Conservation (phyloP, 441 rosid genomes). For the Pelargonium citronellum region DNA sequence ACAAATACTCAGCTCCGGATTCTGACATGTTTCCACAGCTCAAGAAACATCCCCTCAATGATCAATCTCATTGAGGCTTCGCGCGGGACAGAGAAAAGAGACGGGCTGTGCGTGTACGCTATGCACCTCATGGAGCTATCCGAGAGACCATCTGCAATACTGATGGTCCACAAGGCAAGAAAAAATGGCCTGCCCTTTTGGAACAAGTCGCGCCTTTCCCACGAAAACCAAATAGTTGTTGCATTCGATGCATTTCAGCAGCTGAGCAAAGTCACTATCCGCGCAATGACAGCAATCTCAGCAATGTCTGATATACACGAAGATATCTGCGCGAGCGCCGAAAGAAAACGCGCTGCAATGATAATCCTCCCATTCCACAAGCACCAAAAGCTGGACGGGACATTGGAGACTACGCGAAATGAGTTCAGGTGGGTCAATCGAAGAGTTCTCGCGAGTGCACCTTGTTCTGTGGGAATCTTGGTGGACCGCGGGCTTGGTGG, state of each 20-base stretch:
- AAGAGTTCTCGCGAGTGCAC: constrained; percentile 18
- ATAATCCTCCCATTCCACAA: constrained; percentile 19
- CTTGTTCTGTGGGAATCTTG: constrained; percentile 24
- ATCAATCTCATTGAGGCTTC: constrained; percentile 74
- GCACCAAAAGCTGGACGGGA: constrained; percentile 6
- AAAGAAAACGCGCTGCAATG: constrained; percentile 8
- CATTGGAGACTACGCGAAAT: neutral
- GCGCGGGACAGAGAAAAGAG: constrained; percentile 53
- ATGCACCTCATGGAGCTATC: constrained; percentile 79
- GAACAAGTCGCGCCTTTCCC: constrained; percentile 28
- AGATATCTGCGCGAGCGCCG: constrained; percentile 20
- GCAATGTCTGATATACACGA: constrained; percentile 15
- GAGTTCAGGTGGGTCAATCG: constrained; percentile 10
- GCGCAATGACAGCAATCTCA: neutral
- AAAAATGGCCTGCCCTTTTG: constrained; percentile 50
- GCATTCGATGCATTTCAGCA: neutral
- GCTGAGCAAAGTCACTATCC: neutral
- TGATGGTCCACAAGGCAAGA: constrained; percentile 50
- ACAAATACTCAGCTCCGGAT: constrained; percentile 42
- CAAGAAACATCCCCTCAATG: constrained; percentile 45
- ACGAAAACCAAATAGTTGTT: neutral
- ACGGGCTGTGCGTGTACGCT: constrained; percentile 55
- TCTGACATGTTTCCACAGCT: constrained; percentile 50
- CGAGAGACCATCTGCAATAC: constrained; percentile 46
- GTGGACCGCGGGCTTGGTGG: constrained; percentile 4